Percentiles rank a stretch among this genome's conserved stretches.
Evolutionary conservation across 208 protist species (phyloP).

Genomic region (Acanthamoeba culbertsoni): DNA sequence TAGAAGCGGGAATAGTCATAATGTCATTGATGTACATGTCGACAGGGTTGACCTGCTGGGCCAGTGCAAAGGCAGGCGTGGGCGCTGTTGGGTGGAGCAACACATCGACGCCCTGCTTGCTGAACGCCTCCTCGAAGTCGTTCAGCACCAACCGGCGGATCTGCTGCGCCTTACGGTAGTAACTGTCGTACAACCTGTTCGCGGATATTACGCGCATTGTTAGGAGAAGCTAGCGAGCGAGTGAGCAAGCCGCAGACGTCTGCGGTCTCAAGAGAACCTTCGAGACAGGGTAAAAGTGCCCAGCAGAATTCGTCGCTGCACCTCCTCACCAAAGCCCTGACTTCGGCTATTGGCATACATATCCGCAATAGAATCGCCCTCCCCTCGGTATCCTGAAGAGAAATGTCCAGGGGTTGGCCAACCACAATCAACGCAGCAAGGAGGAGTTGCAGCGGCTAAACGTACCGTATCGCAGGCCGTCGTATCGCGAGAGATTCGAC

Average conservation of each 20-base stretch:
- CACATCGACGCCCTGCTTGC: not conserved
- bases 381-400: constrained; percentile 5
- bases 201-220: not conserved
- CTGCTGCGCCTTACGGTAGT: constrained; percentile 62
- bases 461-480: constrained; percentile 75
- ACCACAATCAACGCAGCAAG: not conserved
- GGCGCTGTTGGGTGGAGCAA: constrained; percentile 48
- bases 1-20: constrained; percentile 60
- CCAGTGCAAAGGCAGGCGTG: constrained; percentile 33
- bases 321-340: constrained; percentile 54
- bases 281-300: constrained; percentile 52
- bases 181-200: constrained; percentile 52
- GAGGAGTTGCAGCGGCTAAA: not conserved
- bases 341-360: constrained; percentile 47
- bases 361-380: not conserved
- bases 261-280: not conserved
- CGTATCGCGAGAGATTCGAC: constrained; percentile 77
- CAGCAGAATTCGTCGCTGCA: constrained; percentile 47
- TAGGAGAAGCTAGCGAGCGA: not conserved
- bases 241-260: not conserved
- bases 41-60: constrained; percentile 4
- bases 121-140: constrained; percentile 13
- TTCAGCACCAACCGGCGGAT: constrained; percentile 22
- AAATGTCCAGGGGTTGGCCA: too few species aligned
- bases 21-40: constrained; percentile 66